These are phyloP conservation scores for Zarea fungicola DNA, from an alignment of 2,329 filamentous ascomycete species.

Conservation along the genomic window DNA sequence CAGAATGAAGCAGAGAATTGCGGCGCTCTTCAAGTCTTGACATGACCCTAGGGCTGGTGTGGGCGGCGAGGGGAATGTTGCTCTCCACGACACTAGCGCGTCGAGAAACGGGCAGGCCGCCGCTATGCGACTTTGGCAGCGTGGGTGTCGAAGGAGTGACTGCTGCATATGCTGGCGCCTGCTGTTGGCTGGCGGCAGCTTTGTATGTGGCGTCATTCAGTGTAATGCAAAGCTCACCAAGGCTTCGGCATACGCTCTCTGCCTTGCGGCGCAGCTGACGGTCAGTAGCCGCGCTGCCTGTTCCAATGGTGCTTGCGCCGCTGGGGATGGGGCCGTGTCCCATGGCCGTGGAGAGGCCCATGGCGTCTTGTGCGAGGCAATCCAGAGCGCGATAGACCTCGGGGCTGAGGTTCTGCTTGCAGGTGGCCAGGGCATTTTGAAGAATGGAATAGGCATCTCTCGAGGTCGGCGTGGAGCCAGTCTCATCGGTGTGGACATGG, in stretches of 20 bases:
- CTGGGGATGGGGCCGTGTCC: slow-evolving; percentile 65
- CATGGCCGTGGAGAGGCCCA: slow-evolving; percentile 73
- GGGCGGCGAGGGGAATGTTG: slow-evolving; percentile 29
- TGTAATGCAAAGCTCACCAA: slow-evolving; percentile 88
- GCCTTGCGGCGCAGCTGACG: slow-evolving; percentile 84
- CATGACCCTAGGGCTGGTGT: slow-evolving; percentile 42
- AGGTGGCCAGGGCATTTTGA: slow-evolving; percentile 74
- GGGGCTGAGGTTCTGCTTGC: slow-evolving; percentile 61
- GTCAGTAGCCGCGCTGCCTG: slow-evolving; percentile 57
- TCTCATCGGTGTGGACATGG: slow-evolving; percentile 28
- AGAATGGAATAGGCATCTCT: slow-evolving; percentile 70
- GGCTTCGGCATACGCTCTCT: slow-evolving; percentile 84
- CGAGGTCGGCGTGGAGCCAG: slow-evolving; percentile 37
- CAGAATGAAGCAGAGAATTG: slow-evolving; percentile 40
- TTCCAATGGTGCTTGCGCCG: slow-evolving; percentile 57
- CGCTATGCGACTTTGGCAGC: slow-evolving; percentile 35
- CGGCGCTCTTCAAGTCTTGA: slow-evolving; percentile 52
- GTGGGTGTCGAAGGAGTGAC: slow-evolving; percentile 38
- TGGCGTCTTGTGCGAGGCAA: slow-evolving; percentile 72
- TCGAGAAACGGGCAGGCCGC: slow-evolving; percentile 31
- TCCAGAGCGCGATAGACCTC: slow-evolving; percentile 78
- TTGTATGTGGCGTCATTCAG: slow-evolving; percentile 54
- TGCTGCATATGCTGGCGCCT: slow-evolving; percentile 9
- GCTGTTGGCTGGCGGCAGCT: slow-evolving; percentile 3
- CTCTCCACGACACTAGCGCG: slow-evolving; percentile 40